Percentiles rank a stretch among this genome's conserved stretches.
Evolutionary conservation across 2,329 filamentous ascomycete genomes (phyloP).

Genomic region (Zasmidium citrigriseum): DNA sequence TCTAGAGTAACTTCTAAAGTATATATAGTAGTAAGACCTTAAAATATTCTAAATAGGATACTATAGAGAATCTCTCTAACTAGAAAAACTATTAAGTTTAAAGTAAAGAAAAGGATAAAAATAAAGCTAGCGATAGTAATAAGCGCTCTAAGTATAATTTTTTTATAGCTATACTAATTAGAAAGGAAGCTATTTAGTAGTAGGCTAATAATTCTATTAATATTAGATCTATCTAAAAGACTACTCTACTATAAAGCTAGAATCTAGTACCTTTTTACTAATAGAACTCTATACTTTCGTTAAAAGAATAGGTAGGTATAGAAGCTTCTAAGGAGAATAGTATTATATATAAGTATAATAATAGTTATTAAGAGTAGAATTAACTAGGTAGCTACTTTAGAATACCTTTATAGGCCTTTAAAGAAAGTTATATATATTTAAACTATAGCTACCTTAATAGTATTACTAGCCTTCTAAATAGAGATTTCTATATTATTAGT

Average conservation of each 20-base stretch:
- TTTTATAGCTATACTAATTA: conserved; percentile 44
- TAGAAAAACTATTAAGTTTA: conserved; percentile 30
- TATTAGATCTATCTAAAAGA: conserved; percentile 56
- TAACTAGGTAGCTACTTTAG: too few relatives aligned
- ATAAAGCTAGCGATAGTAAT: conserved; percentile 57
- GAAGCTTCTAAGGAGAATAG: too few relatives aligned
- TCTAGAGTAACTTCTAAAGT: conserved; percentile 65
- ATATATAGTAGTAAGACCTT: conserved; percentile 58
- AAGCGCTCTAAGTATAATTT: conserved; percentile 62
- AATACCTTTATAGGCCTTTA: too few relatives aligned
- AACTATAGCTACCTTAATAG: too few relatives aligned
- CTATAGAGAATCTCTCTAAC: conserved; percentile 46
- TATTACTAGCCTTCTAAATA: too few relatives aligned
- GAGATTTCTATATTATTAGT: too few relatives aligned
- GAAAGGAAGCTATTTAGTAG: conserved; percentile 67
- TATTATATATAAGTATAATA: too few relatives aligned
- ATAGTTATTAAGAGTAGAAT: too few relatives aligned
- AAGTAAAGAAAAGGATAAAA: conserved; percentile 44
- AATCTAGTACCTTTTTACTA: conserved; percentile 37
- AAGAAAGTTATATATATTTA: too few relatives aligned
- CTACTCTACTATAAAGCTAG: conserved; percentile 60
- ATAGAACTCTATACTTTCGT: not conserved
- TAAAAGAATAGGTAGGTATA: too few relatives aligned
- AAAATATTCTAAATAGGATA: conserved; percentile 39
- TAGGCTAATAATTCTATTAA: conserved; percentile 62